A percentile compares a stretch with the other conserved stretches of the same genome.
phyloP scores from a whole-genome alignment of 305 asterid species.

The Nicotiana rustica region DNA sequence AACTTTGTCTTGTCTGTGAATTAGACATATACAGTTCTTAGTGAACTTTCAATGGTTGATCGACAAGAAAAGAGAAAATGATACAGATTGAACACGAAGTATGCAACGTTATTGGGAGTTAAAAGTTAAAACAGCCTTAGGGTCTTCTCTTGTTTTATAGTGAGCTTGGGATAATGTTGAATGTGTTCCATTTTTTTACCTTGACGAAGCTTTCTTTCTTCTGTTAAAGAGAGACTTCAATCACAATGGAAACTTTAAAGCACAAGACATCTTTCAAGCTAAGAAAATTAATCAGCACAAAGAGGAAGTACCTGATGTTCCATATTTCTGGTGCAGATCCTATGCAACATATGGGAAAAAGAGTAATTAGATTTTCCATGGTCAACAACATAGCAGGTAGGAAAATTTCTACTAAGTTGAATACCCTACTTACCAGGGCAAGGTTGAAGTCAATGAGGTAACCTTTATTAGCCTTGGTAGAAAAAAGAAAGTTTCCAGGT shows the following conservation, averaged over 20 bases:
- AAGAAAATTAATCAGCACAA: neutral
- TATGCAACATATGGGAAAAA: constrained; percentile 45
- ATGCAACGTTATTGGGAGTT: constrained; percentile 9
- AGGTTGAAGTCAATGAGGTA: constrained; percentile 95
- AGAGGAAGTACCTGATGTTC: constrained; percentile 62
- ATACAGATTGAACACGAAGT: constrained; percentile 19
- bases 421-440: constrained; percentile 73
- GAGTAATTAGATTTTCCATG: constrained; percentile 37
- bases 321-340: constrained; percentile 74
- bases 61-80: constrained; percentile 1
- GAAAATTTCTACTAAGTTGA: constrained; percentile 25
- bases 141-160: neutral
- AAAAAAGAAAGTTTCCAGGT: constrained; percentile 96
- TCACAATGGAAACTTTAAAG: neutral
- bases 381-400: constrained; percentile 30
- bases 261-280: constrained; percentile 2
- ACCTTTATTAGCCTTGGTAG: constrained; percentile 78
- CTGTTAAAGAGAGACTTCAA: neutral
- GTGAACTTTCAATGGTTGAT: constrained; percentile 8
- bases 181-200: neutral
- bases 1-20: constrained; percentile 59
- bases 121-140: constrained; percentile 12
- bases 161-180: neutral
- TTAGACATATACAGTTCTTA: constrained; percentile 25
- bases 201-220: neutral